Evolutionary conservation across 2,329 filamentous ascomycete species (phyloP).

Genomic region (Dothistroma pini): DNA sequence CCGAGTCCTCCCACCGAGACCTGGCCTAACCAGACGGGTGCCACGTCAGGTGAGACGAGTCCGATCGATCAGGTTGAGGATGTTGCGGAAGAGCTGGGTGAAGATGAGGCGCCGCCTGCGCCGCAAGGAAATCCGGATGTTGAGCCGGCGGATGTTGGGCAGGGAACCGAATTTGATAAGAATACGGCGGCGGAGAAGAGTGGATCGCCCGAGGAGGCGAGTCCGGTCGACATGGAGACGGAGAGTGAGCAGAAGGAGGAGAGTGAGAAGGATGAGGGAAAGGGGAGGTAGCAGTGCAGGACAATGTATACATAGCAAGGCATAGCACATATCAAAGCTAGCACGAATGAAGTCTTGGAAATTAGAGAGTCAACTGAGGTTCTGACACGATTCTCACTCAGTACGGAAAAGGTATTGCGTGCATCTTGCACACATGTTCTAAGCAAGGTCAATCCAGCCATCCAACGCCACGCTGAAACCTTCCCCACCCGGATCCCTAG

Average conservation of each 20-base stretch:
- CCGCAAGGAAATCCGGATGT: neutral
- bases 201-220: neutral
- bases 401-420: neutral
- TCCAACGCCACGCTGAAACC: neutral
- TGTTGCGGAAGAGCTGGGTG: constrained; percentile 20
- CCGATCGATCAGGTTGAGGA: constrained; percentile 8
- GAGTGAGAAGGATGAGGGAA: constrained; percentile 4
- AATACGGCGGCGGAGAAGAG: neutral
- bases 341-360: neutral
- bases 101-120: constrained; percentile 6
- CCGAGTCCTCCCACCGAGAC: neutral
- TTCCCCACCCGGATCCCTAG: neutral
- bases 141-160: neutral
- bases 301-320: neutral
- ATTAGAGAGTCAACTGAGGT: neutral
- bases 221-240: constrained; percentile 2
- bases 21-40: neutral
- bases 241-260: constrained; percentile 7
- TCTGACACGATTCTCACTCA: neutral
- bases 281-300: neutral
- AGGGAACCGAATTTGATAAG: neutral
- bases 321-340: neutral
- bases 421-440: neutral
- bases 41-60: neutral
- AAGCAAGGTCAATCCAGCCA: neutral